Conservation (phyloP, 306 rosid genomes). For the Geum urbanum region DNA sequence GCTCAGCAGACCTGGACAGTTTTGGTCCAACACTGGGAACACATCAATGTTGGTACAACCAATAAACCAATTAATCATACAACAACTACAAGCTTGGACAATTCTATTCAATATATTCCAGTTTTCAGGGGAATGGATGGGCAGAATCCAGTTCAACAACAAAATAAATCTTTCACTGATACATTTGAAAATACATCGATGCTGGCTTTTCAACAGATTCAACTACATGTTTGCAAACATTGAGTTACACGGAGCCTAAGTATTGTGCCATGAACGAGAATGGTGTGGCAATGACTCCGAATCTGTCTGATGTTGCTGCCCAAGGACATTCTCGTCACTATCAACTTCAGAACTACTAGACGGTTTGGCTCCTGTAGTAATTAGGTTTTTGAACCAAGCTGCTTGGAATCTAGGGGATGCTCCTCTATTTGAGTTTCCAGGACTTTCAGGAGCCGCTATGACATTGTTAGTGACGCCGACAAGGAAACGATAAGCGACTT, state of each 20-base stretch:
- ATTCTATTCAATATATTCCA: slow-evolving; percentile 25
- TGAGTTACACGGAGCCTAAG: slow-evolving; percentile 24
- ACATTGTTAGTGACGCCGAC: slow-evolving; percentile 67
- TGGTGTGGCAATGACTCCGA: slow-evolving; percentile 30
- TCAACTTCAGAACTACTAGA: slow-evolving; percentile 70
- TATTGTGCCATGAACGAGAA: slow-evolving; percentile 34
- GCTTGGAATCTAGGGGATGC: slow-evolving; percentile 60
- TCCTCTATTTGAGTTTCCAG: slow-evolving; percentile 64
- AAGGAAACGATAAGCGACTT: slow-evolving; percentile 87
- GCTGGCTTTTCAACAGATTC: slow-evolving; percentile 26
- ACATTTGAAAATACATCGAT: slow-evolving; percentile 41
- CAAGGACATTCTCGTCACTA: slow-evolving; percentile 39
- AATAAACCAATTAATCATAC: not conserved
- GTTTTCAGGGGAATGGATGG: slow-evolving; percentile 29
- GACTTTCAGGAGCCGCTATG: slow-evolving; percentile 43
- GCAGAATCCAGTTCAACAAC: slow-evolving; percentile 38
- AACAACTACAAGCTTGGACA: slow-evolving; percentile 1
- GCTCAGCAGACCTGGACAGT: too few species aligned
- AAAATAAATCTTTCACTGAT: slow-evolving; percentile 52
- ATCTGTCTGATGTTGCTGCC: slow-evolving; percentile 34
- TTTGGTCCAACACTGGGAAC: too few species aligned
- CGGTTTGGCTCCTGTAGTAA: slow-evolving; percentile 82
- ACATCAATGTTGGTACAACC: too few species aligned
- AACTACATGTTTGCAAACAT: slow-evolving; percentile 33
- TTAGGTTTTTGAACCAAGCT: slow-evolving; percentile 76